A percentile compares a stretch with the other conserved stretches of the same genome.
phyloP scores from a whole-genome alignment of 169 alveolate genomes.

The Theileria parva region DNA sequence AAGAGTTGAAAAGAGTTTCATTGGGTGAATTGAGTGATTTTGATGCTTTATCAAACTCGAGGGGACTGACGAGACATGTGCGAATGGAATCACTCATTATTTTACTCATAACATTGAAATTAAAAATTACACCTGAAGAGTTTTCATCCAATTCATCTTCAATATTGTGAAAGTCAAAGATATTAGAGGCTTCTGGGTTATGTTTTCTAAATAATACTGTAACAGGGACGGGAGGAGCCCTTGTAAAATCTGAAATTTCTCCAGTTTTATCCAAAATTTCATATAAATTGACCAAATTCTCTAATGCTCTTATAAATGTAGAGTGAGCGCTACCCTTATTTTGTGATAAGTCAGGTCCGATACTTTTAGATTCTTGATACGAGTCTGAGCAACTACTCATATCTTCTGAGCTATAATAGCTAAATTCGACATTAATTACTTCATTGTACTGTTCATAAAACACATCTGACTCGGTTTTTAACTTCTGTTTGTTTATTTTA shows the following conservation, averaged over 20 bases:
- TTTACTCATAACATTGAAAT: not conserved
- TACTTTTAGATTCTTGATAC: too few species aligned
- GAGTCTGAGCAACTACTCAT: not conserved
- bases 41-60: not conserved
- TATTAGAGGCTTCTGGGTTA: slow-evolving; percentile 25
- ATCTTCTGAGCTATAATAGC: not conserved
- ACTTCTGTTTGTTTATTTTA: not conserved
- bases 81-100: not conserved
- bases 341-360: too few species aligned
- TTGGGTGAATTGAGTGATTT: not conserved
- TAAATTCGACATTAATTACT: not conserved
- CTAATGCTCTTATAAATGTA: not conserved
- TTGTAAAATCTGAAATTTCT: not conserved
- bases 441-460: not conserved
- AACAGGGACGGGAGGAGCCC: slow-evolving; percentile 25
- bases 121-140: not conserved
- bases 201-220: slow-evolving; percentile 13
- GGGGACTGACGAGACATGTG: slow-evolving; percentile 2
- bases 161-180: slow-evolving; percentile 2
- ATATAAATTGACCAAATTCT: slow-evolving; percentile 1
- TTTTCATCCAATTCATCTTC: slow-evolving; percentile 1
- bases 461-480: not conserved
- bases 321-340: not conserved
- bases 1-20: not conserved
- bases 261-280: not conserved